Percentiles rank a stretch among this genome's conserved stretches.
These are phyloP conservation scores for Aleurites moluccanus DNA, from an alignment of 441 rosid species.

Conservation along the genomic window DNA sequence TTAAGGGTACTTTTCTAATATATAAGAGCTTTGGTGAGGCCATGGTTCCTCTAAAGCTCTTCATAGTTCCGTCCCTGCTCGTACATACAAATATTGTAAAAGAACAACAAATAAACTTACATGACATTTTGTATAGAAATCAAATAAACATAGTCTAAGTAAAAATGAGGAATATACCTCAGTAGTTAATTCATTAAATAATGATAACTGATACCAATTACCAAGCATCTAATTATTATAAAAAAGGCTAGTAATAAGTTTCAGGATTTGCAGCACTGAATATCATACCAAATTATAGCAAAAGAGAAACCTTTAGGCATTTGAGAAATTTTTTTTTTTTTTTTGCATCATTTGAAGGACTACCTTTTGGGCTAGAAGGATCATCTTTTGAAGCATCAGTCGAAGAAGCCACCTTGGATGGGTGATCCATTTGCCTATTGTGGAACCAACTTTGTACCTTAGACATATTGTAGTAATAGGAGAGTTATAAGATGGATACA, in stretches of 20 bases:
- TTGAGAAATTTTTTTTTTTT: constrained; percentile 33
- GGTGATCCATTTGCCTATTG: constrained; percentile 31
- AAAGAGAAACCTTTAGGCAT: constrained; percentile 23
- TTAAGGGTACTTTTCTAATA: too few relatives aligned
- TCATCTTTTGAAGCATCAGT: constrained; percentile 32
- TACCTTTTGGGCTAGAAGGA: constrained; percentile 27
- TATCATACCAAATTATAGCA: constrained; percentile 5
- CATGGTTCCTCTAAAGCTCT: too few relatives aligned
- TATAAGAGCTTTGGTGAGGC: too few relatives aligned
- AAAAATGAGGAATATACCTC: background rate
- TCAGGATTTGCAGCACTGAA: background rate
- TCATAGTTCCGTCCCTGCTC: too few relatives aligned
- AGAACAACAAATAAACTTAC: background rate
- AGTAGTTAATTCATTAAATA: background rate
- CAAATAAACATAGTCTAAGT: background rate
- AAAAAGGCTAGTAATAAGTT: background rate
- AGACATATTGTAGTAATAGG: constrained; percentile 16
- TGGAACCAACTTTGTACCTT: constrained; percentile 61
- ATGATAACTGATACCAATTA: background rate
- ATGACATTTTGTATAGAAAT: background rate
- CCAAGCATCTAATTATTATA: background rate
- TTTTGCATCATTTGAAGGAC: constrained; percentile 31
- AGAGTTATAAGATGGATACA: constrained; percentile 4
- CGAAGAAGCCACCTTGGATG: constrained; percentile 36
- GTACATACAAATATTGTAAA: background rate